A percentile compares a stretch with the other conserved stretches of the same genome.
Conservation (phyloP, 305 asterid genomes). For the Fraxinus ornus region DNA sequence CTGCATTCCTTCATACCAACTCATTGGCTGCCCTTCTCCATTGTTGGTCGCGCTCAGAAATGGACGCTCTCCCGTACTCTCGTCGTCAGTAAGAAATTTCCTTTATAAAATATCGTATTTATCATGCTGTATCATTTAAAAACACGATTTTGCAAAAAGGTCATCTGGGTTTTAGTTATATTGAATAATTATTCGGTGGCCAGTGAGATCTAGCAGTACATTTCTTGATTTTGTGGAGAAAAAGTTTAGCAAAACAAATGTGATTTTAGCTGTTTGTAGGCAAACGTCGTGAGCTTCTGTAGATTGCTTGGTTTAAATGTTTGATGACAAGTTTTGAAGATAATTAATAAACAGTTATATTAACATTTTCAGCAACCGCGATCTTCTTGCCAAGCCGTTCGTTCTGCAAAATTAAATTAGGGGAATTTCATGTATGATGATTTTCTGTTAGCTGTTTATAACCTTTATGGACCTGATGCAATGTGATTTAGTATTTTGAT, state of each 20-base stretch:
- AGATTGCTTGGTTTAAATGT: neutral
- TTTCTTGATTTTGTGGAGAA: slow-evolving; percentile 11
- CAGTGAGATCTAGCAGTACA: slow-evolving; percentile 26
- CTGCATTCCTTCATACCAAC: slow-evolving; percentile 94
- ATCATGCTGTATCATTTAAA: neutral
- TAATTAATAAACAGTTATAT: neutral
- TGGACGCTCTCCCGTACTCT: slow-evolving; percentile 96
- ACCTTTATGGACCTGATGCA: neutral
- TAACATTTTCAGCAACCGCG: neutral
- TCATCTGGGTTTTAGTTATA: slow-evolving; percentile 18
- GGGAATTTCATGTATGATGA: neutral
- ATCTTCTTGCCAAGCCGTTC: neutral
- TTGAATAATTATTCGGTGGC: neutral
- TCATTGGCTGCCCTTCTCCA: slow-evolving; percentile 97
- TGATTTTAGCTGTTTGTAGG: neutral
- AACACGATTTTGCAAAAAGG: slow-evolving; percentile 12
- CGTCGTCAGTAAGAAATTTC: slow-evolving; percentile 65
- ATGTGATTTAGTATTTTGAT: neutral
- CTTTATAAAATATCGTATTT: neutral
- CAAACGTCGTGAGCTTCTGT: neutral
- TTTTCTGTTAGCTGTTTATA: neutral
- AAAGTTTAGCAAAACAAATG: neutral
- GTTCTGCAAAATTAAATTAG: neutral
- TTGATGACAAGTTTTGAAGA: neutral
- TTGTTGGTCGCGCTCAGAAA: slow-evolving; percentile 95